Conservation (phyloP, 768 basidiomycete genomes). For the Auricularia heimuer region DNA sequence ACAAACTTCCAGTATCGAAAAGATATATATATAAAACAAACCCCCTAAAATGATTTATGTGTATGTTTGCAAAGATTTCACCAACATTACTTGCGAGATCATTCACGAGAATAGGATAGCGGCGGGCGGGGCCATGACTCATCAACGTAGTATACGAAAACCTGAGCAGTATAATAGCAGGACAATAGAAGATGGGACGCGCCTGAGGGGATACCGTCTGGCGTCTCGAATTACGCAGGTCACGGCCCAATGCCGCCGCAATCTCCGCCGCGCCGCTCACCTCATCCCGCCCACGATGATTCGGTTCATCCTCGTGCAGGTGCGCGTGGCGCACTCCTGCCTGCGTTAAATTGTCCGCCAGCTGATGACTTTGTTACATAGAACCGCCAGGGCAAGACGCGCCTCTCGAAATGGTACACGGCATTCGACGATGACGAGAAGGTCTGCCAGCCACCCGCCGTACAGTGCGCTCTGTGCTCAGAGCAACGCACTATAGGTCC, state of each 20-base stretch:
- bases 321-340: constrained; percentile 20
- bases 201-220: too few relatives aligned
- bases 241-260: not conserved
- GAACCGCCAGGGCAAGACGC: constrained; percentile 98
- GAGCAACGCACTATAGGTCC: constrained; percentile 44
- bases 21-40: too few relatives aligned
- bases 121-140: too few relatives aligned
- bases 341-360: not conserved
- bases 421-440: constrained; percentile 99
- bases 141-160: too few relatives aligned
- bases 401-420: constrained; percentile 97
- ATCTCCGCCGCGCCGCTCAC: not conserved
- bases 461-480: not conserved
- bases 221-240: too few relatives aligned
- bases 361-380: constrained; percentile 22
- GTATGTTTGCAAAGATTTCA: too few relatives aligned
- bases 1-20: too few relatives aligned
- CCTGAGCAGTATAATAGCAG: too few relatives aligned
- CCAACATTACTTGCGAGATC: too few relatives aligned
- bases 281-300: constrained; percentile 50
- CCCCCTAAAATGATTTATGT: too few relatives aligned
- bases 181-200: too few relatives aligned
- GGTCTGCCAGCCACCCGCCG: constrained; percentile 31
- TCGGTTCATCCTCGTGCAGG: constrained; percentile 95
- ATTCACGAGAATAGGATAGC: too few relatives aligned